phyloP scores from a whole-genome alignment of 768 basidiomycete species.

The Rhizopogon vesiculosus region DNA sequence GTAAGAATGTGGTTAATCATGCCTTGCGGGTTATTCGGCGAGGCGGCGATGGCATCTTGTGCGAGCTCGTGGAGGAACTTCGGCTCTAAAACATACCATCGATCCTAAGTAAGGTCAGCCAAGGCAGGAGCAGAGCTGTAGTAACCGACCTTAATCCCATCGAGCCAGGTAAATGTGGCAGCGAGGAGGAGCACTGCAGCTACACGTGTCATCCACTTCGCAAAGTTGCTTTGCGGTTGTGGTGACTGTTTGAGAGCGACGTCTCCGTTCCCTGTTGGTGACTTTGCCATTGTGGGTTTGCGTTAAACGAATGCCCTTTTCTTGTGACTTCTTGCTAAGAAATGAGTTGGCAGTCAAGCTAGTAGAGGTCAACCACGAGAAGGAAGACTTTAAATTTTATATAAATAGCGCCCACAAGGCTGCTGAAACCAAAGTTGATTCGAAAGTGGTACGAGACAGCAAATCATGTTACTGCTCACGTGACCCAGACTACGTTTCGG shows the following conservation, averaged over 20 bases:
- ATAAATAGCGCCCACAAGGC: background rate
- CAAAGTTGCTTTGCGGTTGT: slow-evolving; percentile 9
- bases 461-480: background rate
- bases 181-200: slow-evolving; percentile 22
- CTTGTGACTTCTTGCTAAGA: too few species aligned
- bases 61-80: slow-evolving; percentile 66
- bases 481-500: background rate
- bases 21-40: slow-evolving; percentile 58
- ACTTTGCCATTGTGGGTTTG: slow-evolving; percentile 13
- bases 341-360: background rate
- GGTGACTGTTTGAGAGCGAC: background rate
- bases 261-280: background rate
- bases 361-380: too few species aligned
- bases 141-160: slow-evolving; percentile 54
- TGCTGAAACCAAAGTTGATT: background rate
- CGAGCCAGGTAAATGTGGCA: slow-evolving; percentile 45
- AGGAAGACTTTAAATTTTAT: background rate
- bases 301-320: background rate
- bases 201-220: slow-evolving; percentile 29
- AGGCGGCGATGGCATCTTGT: slow-evolving; percentile 62
- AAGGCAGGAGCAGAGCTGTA: background rate
- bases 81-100: slow-evolving; percentile 87
- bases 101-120: slow-evolving; percentile 43
- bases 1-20: slow-evolving; percentile 81
- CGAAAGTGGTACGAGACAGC: background rate